A percentile compares a stretch with the other conserved stretches of the same genome.
phyloP scores from a whole-genome alignment of 495 filamentous ascomycete species.

The Penicillium daleae region DNA sequence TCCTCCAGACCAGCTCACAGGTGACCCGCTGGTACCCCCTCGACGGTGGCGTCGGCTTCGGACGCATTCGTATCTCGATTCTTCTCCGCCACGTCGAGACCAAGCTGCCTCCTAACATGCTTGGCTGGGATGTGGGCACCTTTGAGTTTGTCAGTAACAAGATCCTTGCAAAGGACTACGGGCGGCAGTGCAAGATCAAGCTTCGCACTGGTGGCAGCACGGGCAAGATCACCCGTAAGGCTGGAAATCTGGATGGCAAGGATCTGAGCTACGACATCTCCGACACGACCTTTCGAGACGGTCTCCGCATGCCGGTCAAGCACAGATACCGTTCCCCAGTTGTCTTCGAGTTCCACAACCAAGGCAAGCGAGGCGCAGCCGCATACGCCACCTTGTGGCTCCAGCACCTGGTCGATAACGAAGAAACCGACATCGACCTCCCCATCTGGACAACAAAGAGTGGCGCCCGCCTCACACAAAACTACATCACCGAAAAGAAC shows the following conservation, averaged over 20 bases:
- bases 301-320: slow-evolving; percentile 80
- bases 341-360: slow-evolving; percentile 79
- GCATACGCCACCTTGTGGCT: slow-evolving; percentile 85
- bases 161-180: slow-evolving; percentile 63
- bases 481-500: slow-evolving; percentile 82
- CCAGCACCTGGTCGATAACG: slow-evolving; percentile 78
- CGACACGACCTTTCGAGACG: slow-evolving; percentile 55
- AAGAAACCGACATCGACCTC: slow-evolving; percentile 73
- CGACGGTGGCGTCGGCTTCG: slow-evolving; percentile 75
- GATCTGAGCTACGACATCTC: slow-evolving; percentile 70
- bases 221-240: slow-evolving; percentile 63
- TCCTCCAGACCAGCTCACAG: slow-evolving; percentile 84
- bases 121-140: slow-evolving; percentile 92
- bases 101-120: slow-evolving; percentile 74
- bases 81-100: slow-evolving; percentile 87
- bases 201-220: slow-evolving; percentile 84
- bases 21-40: slow-evolving; percentile 71
- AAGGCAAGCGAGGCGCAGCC: slow-evolving; percentile 68
- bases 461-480: slow-evolving; percentile 76
- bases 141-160: slow-evolving; percentile 80
- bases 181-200: slow-evolving; percentile 64
- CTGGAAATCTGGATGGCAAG: slow-evolving; percentile 62
- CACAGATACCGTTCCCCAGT: slow-evolving; percentile 86
- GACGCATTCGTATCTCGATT: slow-evolving; percentile 85
- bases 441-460: slow-evolving; percentile 85